Conservation (phyloP, 768 basidiomycete species). For the Kwoniella pini region DNA sequence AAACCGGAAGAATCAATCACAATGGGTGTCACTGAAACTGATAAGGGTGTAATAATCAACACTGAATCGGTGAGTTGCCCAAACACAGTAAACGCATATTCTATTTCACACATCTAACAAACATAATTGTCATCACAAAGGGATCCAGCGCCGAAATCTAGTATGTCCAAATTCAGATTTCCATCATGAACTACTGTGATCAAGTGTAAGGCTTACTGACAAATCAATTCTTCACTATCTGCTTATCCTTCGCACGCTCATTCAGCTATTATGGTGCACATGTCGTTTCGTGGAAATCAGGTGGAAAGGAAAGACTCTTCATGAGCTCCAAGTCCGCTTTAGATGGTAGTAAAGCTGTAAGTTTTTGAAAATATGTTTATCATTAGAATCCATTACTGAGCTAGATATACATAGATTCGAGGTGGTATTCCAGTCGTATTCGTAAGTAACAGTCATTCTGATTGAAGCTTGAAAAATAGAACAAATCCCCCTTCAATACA, state of each 20-base stretch:
- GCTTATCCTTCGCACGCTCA: not conserved
- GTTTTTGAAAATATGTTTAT: not conserved
- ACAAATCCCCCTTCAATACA: too few species aligned
- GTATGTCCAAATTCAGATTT: conserved; percentile 26
- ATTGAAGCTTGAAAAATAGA: not conserved
- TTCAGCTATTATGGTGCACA: conserved; percentile 74
- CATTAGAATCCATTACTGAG: not conserved
- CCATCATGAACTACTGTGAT: too few species aligned
- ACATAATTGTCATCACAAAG: conserved; percentile 23
- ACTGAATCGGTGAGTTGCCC: conserved; percentile 42
- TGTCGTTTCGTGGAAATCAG: conserved; percentile 76
- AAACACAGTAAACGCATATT: too few species aligned
- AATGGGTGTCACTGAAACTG: conserved; percentile 45
- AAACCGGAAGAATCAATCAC: conserved; percentile 5
- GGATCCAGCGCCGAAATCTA: conserved; percentile 46
- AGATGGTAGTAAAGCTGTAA: conserved; percentile 75
- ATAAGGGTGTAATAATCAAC: conserved; percentile 36
- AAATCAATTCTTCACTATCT: too few species aligned
- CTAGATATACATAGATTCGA: conserved; percentile 48
- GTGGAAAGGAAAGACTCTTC: conserved; percentile 70
- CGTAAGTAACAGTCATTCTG: conserved; percentile 30
- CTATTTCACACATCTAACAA: too few species aligned
- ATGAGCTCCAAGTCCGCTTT: conserved; percentile 75
- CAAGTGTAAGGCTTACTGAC: too few species aligned
- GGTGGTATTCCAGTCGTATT: conserved; percentile 65